These are phyloP conservation scores for Trichoderma guizhouense DNA, from an alignment of 2,329 filamentous ascomycete species.

Conservation along the genomic window DNA sequence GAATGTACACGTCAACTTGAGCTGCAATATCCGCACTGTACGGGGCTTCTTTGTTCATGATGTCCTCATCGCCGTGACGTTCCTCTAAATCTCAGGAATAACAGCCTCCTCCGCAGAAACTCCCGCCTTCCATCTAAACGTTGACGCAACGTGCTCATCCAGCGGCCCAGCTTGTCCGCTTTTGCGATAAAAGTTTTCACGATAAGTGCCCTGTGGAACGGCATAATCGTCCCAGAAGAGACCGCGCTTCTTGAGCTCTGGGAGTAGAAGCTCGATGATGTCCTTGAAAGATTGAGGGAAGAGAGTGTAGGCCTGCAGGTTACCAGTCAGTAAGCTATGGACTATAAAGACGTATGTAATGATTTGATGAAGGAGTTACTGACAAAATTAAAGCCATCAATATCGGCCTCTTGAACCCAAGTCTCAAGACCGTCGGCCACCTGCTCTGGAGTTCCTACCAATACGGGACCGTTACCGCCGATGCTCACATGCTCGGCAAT, in stretches of 20 bases:
- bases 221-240: constrained; percentile 54
- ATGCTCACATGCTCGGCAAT: constrained; percentile 66
- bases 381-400: constrained; percentile 71
- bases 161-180: constrained; percentile 48
- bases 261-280: constrained; percentile 61
- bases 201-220: constrained; percentile 55
- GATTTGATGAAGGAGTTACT: constrained; percentile 27
- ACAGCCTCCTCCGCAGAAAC: constrained; percentile 13
- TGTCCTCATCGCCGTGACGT: neutral
- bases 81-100: constrained; percentile 17
- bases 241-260: constrained; percentile 58
- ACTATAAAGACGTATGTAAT: too few species aligned
- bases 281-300: constrained; percentile 67
- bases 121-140: constrained; percentile 40
- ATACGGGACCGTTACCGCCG: constrained; percentile 62
- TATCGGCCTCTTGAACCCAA: constrained; percentile 50
- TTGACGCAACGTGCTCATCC: constrained; percentile 50
- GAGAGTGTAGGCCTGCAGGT: constrained; percentile 55
- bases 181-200: constrained; percentile 57
- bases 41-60: neutral
- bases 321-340: neutral
- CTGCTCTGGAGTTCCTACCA: constrained; percentile 55
- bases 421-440: constrained; percentile 35
- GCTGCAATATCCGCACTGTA: neutral
- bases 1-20: neutral